Base-by-base conservation (phyloP, 2,329 filamentous ascomycete species). In the Cordyceps javanica region DNA sequence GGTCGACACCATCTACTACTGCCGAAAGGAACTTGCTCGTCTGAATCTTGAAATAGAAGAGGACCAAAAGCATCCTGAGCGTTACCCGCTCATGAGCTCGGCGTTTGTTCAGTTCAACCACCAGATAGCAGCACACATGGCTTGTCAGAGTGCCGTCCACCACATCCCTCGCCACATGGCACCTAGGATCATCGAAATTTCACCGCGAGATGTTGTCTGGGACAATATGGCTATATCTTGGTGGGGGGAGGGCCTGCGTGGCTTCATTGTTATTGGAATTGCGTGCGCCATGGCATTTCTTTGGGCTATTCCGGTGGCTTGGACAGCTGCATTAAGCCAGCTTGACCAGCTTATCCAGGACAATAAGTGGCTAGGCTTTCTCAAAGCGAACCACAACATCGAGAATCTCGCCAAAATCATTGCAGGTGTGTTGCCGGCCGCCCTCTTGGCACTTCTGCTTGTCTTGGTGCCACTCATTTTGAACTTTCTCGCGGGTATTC, bases 91-190 rank as follows among this genome's bases (percentile, higher is more conserved):
- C 48, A 95, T 97, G 91, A 96, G 90, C 66, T 96, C 93, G 1
- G 94, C 94, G 0, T 99, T 99, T 65, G 91, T 99, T 60, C 94
- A 99, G 69, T 99, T 99, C 79, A 96, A 99, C 67, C 89, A 97
- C 68, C 94, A 99, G 69, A 90, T 97, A 2, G 92, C 93, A 6
- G 94, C 94, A 0, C 94, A 99, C 67, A 97, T 99, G 94, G 94
- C 93, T 59, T 97, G 91, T 69, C 94, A 99, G 70, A 86, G 90
- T 49, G 81, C 95, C 46, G 91, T 89, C 39, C 91, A 97, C 69
- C 94, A 99, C 66, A 72, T 96, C 1, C 94, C 94, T 1, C 90
- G 90, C 65, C 89, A 96, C 46, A 99, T 99, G 94, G 82, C 90
- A 1, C 94, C 94, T 0, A 85, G 94, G 28, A 82, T 90, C 41